Base-by-base conservation (phyloP, 768 basidiomycete genomes). In the Omphalotus guepiniiformis region DNA sequence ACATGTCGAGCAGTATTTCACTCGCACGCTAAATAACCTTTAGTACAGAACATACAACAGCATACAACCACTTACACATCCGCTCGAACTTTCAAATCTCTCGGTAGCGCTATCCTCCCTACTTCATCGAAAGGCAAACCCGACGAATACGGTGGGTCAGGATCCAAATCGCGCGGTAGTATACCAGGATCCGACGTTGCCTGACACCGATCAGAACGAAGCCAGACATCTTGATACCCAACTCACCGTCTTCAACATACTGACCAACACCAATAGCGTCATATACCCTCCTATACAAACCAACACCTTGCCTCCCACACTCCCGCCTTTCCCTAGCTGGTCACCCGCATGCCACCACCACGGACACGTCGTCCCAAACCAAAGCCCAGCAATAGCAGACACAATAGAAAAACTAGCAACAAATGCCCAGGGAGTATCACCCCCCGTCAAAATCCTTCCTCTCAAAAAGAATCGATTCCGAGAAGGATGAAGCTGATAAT, bases 291-390 rank as follows among this genome's bases (percentile, higher is more conserved):
- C 71, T 19, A 79, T 26, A 26, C 39, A 44, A 50, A 71, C 72
- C 68, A 80, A 64, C 52, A 80, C 82, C 45, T 75, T 76, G 38
- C 83, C 83, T n/a, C 85, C 71, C 16, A 71, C 74, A 0, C 86
- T 85, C 12, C 83, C 77, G 4, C 80, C 83, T 5, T 83, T 78
- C 40, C 88, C 87, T 49, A 82, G 73, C 55, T 93, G 71, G 29
- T 69, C 67, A n/a, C n/a, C n/a, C n/a, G n/a, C n/a, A n/a, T n/a
- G n/a, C 93, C 94, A 97, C 78, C 94, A 85, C 80, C 85, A 95
- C 15, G 85, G 81, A 38, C 83, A 86, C 1, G 92, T 93, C 21
- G 91, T 91, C 8, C 82, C 88, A 53, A 96, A 81, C 89, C 91
- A 99, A 7, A 87, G 65, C 0, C 83, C 90, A 2, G 88, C 70